These are phyloP conservation scores for Cubamyces sp. DNA, from an alignment of 768 basidiomycete species.

Conservation along the genomic window DNA sequence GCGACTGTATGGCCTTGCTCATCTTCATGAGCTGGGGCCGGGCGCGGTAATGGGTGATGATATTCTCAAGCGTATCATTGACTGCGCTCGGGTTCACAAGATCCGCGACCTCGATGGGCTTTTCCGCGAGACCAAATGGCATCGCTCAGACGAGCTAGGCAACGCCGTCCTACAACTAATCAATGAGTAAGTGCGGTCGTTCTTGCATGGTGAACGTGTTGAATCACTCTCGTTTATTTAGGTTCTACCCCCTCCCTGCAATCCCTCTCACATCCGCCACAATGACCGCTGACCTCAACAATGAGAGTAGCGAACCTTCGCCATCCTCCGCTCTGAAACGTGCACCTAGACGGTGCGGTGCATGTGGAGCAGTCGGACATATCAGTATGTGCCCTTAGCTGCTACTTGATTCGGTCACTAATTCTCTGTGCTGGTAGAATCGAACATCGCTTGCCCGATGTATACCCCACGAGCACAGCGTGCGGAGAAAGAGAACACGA, in stretches of 20 bases:
- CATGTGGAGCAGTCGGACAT: not conserved
- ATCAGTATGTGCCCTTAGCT: not conserved
- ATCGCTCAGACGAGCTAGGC: constrained; percentile 15
- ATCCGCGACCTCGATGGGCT: constrained; percentile 24
- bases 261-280: too few relatives aligned
- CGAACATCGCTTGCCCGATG: too few relatives aligned
- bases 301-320: too few relatives aligned
- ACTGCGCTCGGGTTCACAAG: constrained; percentile 32
- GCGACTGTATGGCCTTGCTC: constrained; percentile 4
- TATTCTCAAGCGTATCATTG: constrained; percentile 30
- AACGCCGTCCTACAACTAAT: not conserved
- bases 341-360: not conserved
- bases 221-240: not conserved
- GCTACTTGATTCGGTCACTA: too few relatives aligned
- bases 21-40: constrained; percentile 23
- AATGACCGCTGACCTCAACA: too few relatives aligned
- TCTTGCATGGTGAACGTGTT: too few relatives aligned
- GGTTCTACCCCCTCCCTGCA: not conserved
- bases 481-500: too few relatives aligned
- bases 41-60: constrained; percentile 28
- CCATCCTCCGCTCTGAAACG: too few relatives aligned
- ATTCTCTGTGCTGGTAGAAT: too few relatives aligned
- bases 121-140: constrained; percentile 30
- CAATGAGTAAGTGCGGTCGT: not conserved
- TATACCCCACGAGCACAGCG: too few relatives aligned